These are phyloP conservation scores for Aspergillus tubingensis DNA, from an alignment of 2,329 filamentous ascomycete genomes.

Conservation along the genomic window DNA sequence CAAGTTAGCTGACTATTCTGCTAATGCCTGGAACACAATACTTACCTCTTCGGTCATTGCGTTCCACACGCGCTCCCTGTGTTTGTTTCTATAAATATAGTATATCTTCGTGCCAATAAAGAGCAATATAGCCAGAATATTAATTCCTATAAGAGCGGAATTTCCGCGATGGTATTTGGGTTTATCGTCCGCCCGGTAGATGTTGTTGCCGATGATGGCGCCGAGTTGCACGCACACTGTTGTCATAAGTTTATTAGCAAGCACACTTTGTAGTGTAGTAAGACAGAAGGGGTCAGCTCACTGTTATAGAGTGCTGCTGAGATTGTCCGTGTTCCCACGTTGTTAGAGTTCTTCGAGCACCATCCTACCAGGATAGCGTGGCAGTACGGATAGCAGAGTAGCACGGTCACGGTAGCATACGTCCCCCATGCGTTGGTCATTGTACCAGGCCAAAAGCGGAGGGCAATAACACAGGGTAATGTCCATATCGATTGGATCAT, in stretches of 20 bases:
- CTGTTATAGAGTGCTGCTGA: conserved; percentile 63
- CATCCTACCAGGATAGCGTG: conserved; percentile 63
- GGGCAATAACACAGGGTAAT: conserved; percentile 59
- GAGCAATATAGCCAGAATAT: conserved; percentile 47
- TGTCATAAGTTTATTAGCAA: conserved; percentile 6
- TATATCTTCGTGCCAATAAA: conserved; percentile 45
- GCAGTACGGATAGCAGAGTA: conserved; percentile 59
- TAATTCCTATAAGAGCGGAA: conserved; percentile 53
- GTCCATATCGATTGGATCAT: conserved; percentile 60
- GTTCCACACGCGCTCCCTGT: conserved; percentile 43
- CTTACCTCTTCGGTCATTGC: conserved; percentile 38
- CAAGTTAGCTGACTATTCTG: neutral
- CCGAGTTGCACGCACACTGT: conserved; percentile 35
- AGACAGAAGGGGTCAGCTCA: neutral
- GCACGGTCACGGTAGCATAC: conserved; percentile 52
- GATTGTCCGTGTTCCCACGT: conserved; percentile 63
- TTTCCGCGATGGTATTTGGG: conserved; percentile 58
- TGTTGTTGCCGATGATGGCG: conserved; percentile 43
- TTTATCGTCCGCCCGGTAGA: conserved; percentile 54
- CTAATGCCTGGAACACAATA: neutral
- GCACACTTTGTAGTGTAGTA: neutral
- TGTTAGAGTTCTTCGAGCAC: conserved; percentile 64
- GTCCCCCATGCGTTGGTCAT: conserved; percentile 53
- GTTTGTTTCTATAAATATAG: conserved; percentile 32
- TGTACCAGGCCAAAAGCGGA: conserved; percentile 49